Conservation (phyloP, 768 basidiomycete species). For the Leccinum longicurvipes region DNA sequence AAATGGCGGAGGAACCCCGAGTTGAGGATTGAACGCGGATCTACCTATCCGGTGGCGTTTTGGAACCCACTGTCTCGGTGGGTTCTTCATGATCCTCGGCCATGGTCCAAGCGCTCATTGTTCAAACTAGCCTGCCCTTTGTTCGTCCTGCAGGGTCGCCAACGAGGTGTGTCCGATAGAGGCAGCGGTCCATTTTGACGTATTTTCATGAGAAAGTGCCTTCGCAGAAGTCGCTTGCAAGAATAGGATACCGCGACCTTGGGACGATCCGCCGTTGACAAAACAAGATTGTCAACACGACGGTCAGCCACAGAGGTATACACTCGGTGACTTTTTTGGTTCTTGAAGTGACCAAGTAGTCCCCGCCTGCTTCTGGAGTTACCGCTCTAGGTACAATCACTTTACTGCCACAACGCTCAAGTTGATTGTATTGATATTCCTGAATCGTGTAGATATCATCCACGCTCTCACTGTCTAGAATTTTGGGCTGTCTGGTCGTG, state of each 20-base stretch:
- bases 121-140: not conserved
- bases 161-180: not conserved
- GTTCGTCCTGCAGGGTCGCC: not conserved
- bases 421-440: not conserved
- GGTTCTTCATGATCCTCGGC: slow-evolving; percentile 14
- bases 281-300: slow-evolving; percentile 12
- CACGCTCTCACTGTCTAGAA: slow-evolving; percentile 1
- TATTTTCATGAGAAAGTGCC: not conserved
- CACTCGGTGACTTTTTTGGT: not conserved
- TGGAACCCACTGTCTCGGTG: slow-evolving; percentile 10
- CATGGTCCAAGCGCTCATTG: not conserved
- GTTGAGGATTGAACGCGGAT: slow-evolving; percentile 4
- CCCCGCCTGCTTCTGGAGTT: not conserved
- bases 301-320: not conserved
- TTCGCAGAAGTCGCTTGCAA: not conserved
- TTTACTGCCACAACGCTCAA: not conserved
- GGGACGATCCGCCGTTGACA: slow-evolving; percentile 14
- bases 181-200: not conserved
- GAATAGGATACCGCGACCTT: slow-evolving; percentile 2
- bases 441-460: not conserved
- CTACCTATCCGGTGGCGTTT: slow-evolving; percentile 12
- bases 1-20: slow-evolving; percentile 4
- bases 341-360: not conserved
- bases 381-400: not conserved
- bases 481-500: not conserved